A percentile compares a stretch with the other conserved stretches of the same genome.
Evolutionary conservation across 331 rosid species (phyloP).

Genomic region (Quercus phellos): DNA sequence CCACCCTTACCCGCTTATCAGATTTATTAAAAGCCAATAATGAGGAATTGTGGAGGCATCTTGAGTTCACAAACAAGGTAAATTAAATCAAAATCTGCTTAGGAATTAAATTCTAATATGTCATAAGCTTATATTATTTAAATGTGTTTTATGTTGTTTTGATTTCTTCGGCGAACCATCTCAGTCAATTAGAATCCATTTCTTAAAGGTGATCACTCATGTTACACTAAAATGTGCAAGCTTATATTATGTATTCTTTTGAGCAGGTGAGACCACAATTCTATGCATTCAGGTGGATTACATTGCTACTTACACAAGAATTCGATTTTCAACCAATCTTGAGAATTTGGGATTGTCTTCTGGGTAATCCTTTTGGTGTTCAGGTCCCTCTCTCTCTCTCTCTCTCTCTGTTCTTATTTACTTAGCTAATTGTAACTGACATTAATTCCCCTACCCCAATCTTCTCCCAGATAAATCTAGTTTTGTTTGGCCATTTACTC

Average conservation of each 20-base stretch:
- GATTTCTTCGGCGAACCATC: neutral
- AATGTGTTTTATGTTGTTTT: neutral
- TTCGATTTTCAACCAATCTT: constrained; percentile 55
- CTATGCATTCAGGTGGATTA: constrained; percentile 86
- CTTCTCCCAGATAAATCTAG: neutral
- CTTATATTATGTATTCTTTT: constrained; percentile 2
- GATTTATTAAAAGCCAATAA: constrained; percentile 61
- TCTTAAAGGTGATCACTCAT: neutral
- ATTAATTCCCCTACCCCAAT: neutral
- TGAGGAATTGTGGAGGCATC: constrained; percentile 75
- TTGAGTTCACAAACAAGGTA: constrained; percentile 71
- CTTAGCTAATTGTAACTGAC: neutral
- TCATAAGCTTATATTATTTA: neutral
- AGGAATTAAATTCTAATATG: neutral
- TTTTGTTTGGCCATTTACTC: neutral
- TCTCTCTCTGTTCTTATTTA: neutral
- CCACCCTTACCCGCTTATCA: constrained; percentile 62
- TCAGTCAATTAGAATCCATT: neutral
- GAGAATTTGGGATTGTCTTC: constrained; percentile 81
- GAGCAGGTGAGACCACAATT: constrained; percentile 67
- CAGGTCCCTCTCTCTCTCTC: constrained; percentile 46
- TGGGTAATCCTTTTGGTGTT: constrained; percentile 66
- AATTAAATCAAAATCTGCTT: neutral
- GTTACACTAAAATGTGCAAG: constrained; percentile 7
- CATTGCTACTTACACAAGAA: constrained; percentile 75